Conservation (phyloP, 1,284 basidiomycete genomes). For the Papiliotrema nemorosa region DNA sequence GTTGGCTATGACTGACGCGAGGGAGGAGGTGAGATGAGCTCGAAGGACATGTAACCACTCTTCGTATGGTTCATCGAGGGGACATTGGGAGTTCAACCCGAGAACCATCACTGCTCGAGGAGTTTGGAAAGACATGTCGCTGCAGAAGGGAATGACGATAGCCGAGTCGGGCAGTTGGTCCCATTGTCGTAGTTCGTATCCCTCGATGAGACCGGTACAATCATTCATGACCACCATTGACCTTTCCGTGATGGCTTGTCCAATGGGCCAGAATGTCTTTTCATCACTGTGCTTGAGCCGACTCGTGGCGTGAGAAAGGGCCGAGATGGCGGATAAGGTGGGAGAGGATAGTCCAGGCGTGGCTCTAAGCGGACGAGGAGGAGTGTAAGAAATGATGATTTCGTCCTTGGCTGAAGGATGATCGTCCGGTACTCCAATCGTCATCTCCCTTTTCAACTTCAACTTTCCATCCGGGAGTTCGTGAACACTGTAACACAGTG, state of each 20-base stretch:
- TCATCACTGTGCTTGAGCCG: conserved; percentile 17
- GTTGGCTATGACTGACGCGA: conserved; percentile 36
- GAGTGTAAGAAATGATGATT: conserved; percentile 6
- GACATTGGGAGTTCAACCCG: conserved; percentile 44
- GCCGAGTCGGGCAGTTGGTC: conserved; percentile 43
- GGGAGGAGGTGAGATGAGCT: conserved; percentile 32
- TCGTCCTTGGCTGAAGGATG: conserved; percentile 18
- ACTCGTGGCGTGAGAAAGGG: conserved; percentile 26
- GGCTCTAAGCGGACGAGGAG: conserved; percentile 10
- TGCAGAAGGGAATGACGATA: conserved; percentile 45
- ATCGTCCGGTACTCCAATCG: conserved; percentile 30
- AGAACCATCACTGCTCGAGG: conserved; percentile 47
- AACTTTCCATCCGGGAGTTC: conserved; percentile 4
- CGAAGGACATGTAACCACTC: conserved; percentile 36
- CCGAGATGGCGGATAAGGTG: conserved; percentile 30
- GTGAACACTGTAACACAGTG: conserved; percentile 30
- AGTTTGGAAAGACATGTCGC: conserved; percentile 30
- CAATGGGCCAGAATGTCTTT: conserved; percentile 34
- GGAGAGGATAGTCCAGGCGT: conserved; percentile 27
- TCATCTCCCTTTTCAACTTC: conserved; percentile 13
- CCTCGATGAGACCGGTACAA: conserved; percentile 31
- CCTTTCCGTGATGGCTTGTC: conserved; percentile 32
- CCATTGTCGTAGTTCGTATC: conserved; percentile 43
- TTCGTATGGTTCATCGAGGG: conserved; percentile 42
- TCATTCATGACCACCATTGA: conserved; percentile 45